Percentiles rank a stretch among this genome's conserved stretches.
Conservation (phyloP, 441 rosid species). For the Manihot esculenta region DNA sequence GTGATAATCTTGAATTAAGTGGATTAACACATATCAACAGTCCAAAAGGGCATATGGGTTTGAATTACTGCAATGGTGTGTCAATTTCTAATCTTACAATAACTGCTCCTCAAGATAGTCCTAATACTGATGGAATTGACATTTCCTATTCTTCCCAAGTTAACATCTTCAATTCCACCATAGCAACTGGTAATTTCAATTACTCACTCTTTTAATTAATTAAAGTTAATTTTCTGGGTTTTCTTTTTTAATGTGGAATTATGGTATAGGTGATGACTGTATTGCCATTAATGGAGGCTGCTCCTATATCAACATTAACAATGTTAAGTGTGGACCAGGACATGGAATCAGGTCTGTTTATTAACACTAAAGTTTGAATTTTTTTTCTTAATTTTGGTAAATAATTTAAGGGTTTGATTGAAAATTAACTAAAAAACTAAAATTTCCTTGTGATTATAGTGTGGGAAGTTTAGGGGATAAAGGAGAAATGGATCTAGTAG, state of each 20-base stretch:
- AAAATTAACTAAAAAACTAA: too few species aligned
- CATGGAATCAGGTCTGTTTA: constrained; percentile 43
- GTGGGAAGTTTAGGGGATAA: constrained; percentile 41
- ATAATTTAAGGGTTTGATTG: too few species aligned
- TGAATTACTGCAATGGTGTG: constrained; percentile 15
- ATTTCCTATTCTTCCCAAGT: constrained; percentile 25
- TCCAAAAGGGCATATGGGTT: constrained; percentile 7
- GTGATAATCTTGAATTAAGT: background rate
- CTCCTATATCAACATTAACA: constrained; percentile 25
- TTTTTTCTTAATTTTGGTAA: too few species aligned
- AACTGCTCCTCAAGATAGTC: constrained; percentile 41
- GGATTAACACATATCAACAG: constrained; percentile 14
- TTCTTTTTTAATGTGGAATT: background rate
- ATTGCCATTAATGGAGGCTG: constrained; percentile 35
- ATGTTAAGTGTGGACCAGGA: constrained; percentile 45
- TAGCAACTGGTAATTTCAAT: constrained; percentile 34
- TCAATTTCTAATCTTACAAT: constrained; percentile 26
- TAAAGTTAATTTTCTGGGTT: background rate
- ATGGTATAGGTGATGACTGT: constrained; percentile 43
- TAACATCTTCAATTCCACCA: constrained; percentile 19
- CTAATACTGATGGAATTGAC: constrained; percentile 53
- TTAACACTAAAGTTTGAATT: too few species aligned
- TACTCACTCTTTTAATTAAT: background rate
- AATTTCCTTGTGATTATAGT: constrained; percentile 5
- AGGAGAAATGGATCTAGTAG: constrained; percentile 15